Evolutionary conservation across 1,284 basidiomycete species (phyloP).

Genomic region (Sanghuangporus baumii): DNA sequence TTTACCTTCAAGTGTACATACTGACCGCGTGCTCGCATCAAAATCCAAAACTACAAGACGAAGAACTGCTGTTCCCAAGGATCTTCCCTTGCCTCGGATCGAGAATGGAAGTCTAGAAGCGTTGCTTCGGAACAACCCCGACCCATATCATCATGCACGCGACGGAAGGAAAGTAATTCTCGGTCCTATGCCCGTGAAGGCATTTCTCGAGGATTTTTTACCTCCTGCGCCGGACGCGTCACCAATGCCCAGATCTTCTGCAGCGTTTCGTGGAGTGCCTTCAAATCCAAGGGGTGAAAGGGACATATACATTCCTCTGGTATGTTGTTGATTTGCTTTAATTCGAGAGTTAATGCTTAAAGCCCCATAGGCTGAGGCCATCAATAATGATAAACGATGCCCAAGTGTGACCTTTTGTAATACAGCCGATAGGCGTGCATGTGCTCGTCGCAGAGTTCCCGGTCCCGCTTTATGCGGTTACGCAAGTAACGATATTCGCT

Average conservation of each 20-base stretch:
- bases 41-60: too few species aligned
- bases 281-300: too few species aligned
- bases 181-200: not conserved
- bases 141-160: too few species aligned
- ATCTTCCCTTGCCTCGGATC: too few species aligned
- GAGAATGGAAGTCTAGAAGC: too few species aligned
- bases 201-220: not conserved
- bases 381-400: not conserved
- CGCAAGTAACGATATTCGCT: not conserved
- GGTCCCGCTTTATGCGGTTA: not conserved
- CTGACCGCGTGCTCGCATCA: too few species aligned
- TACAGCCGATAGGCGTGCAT: not conserved
- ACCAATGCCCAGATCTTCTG: not conserved
- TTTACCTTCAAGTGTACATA: too few species aligned
- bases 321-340: not conserved
- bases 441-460: not conserved
- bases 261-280: not conserved
- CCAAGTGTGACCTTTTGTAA: not conserved
- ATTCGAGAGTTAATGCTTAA: not conserved
- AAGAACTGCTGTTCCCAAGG: too few species aligned
- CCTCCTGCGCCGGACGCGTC: not conserved
- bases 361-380: not conserved
- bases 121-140: too few species aligned
- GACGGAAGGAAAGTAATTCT: not conserved
- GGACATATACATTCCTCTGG: not conserved